Base-by-base conservation (phyloP, 1,284 basidiomycete species). In the Trichosporon sp. region DNA sequence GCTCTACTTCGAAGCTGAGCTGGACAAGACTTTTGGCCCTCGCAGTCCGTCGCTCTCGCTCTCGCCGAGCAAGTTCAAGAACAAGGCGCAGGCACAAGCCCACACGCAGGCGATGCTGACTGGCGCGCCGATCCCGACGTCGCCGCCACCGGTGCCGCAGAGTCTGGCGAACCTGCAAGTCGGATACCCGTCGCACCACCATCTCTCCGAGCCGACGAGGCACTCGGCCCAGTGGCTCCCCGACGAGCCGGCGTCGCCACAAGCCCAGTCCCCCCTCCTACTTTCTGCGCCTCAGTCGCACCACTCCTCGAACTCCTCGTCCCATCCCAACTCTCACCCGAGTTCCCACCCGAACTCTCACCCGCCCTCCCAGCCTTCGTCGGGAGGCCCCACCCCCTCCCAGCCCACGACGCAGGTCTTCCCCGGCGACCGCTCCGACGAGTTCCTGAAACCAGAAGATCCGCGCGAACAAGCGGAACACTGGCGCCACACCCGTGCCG, bases 401-500 rank as follows among this genome's bases (percentile, higher is more conserved):
- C 40, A 38, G 43, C 35, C 26, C 46, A 26, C 48, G 21, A 6
- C 87, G 26, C 26, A 88, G 76, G 84, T 77, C 59, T 78, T 35
- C 14, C 26, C 31, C 12, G 46, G 81, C 19, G 87, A 88, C 70
- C 90, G 91, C 78, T 86, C 89, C 35, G 8, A 10, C 81, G 21
- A 7, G 66, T 37, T 46, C 56, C 54, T 46, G 43, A 63, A 63
- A n/a, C 59, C 59, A 26, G 56, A 63, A 12, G 31, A 63, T n/a
- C 59, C 59, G 14, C 59, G 31, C 3, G 76, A 78, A 54, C 66
- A 75, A 68, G 91, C 92, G 19, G 92, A 93, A 81, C 89, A 91
- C 71, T 94, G 92, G 92, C 86, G 91, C 80, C 90, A 90, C 81
- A 94, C 92, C 1, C 89, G 90, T 51, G 91, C 90, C 54, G 92